These are phyloP conservation scores for Polysphondylium violaceum DNA, from an alignment of 78 protist species.

Conservation along the genomic window DNA sequence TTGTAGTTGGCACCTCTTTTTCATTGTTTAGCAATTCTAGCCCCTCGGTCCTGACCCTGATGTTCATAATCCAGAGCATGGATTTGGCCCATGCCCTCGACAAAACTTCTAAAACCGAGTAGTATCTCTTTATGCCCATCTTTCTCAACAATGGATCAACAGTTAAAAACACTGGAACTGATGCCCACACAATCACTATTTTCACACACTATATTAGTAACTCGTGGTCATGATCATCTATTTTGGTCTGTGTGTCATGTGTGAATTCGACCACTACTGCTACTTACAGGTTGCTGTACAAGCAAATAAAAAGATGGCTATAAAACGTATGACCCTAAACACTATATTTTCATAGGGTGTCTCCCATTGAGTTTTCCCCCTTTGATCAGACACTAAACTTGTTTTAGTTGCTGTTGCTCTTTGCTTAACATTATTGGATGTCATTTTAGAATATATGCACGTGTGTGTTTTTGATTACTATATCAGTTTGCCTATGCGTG, in stretches of 20 bases:
- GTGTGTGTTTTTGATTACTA: no score
- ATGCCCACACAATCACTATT: constrained; percentile 37
- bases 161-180: constrained; percentile 13
- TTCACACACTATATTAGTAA: not conserved
- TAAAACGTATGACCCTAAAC: constrained; percentile 17
- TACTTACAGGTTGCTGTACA: constrained; percentile 39
- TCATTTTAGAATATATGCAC: no score
- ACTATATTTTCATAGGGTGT: constrained; percentile 16
- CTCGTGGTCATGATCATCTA: not conserved
- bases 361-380: no score
- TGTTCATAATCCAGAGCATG: constrained; percentile 17
- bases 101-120: constrained; percentile 10
- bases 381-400: no score
- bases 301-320: constrained; percentile 18
- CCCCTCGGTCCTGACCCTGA: constrained; percentile 13
- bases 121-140: not conserved
- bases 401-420: no score
- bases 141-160: not conserved
- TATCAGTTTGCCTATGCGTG: no score
- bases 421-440: no score
- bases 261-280: not conserved
- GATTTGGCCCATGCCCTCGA: constrained; percentile 39
- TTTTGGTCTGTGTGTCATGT: not conserved
- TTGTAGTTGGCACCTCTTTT: constrained; percentile 19
- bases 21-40: not conserved